Evolutionary conservation across 2,329 filamentous ascomycete genomes (phyloP), one percentile per base, ranked within the genome.

Genomic region (Calonectria pauciramosa): DNA sequence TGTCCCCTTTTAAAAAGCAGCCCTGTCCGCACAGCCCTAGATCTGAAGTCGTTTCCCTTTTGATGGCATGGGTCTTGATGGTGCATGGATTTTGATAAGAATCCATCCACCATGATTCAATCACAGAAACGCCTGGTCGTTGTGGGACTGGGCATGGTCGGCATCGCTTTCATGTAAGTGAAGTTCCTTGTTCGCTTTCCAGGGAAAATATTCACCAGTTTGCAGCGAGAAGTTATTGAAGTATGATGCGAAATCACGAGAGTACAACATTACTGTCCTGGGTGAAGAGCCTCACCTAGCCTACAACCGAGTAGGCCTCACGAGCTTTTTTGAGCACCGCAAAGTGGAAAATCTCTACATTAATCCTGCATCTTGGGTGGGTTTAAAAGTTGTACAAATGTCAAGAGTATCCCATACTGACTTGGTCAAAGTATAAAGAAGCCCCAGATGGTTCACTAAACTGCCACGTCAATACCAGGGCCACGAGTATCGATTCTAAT

Each of bases 121-220:
- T 70, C 72, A 75, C 81, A 76, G 59, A 95, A 94, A 84, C 92
- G 90, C 82, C 86, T 97, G 44, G 95, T 97, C 2, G 92, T 98
- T 47, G 95, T 98, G 49, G 96, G 96, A 13, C 86, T 98, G 85
- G 96, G 96, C 3, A 98, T 98, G 96, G 96, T 98, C 56, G 95
- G 94, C 49, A 94, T 97, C 79, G 93, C 94, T 52, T 96, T 97
- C 83, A 95, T 97, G 94, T 96, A 86, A 89, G 93, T 88, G 13
- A 13, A 71, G 52, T n/a, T 36, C 32, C 34, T 32, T 34, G 9
- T 18, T 32, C 20, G 23, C 14, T 14, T 32, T 30, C n/a, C 2
- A 20, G 36, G 5, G 14, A 13, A 14, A 32, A 41, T 20, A 44
- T 54, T 81, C 38, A 81, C 71, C 56, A 32, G 1, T 44, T 8